Base-by-base conservation (phyloP, 345 rosid species). In the Mangifera indica region DNA sequence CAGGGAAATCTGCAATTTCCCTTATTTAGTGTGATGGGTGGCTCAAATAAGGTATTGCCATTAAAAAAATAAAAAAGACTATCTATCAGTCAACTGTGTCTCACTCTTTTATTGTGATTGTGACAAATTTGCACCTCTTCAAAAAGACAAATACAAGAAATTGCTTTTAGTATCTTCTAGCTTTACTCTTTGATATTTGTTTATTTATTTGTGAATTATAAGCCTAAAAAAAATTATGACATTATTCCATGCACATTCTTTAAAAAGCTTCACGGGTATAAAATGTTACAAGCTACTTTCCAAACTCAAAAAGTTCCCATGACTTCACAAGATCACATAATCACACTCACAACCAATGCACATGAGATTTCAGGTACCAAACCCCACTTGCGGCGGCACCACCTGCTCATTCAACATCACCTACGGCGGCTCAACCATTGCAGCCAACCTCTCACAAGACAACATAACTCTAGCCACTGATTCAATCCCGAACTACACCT, bases 331-430 rank as follows among this genome's bases (percentile, higher is more conserved):
- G 53, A 13, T 12, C 24, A 13, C 17, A 12, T 44, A 5, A 18
- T 24, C 6, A 8, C 15, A 32, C 5, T 4, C 14, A 26, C 10
- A 26, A 34, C 58, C 52, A 54, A 58, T 26, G 29, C 67, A 52
- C 61, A 60, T 66, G 74, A 72, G 22, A 55, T 68, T 84, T 86
- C 87, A 92, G 97, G 96, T 77, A 14, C 84, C 86, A 7, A 88
- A 86, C 66, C 87, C 96, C 73, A 82, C 82, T 7, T 95, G 98
- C 86, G 83, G 70, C 1, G 82, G 81, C 45, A 60, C 79, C 79
- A 74, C 89, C 76, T 95, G 99, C 74, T 48, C 75, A 0, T 91
- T 87, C 88, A 95, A 93, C 84, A 66, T 88, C 84, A 89, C 94
- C 52, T 95, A 95, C 22, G 99, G 97, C 26, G 70, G 94, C 58